Evolutionary conservation across 2,329 filamentous ascomycete genomes (phyloP), one percentile per base, ranked within the genome.

Genomic region (Reticulascus tulasneorum): DNA sequence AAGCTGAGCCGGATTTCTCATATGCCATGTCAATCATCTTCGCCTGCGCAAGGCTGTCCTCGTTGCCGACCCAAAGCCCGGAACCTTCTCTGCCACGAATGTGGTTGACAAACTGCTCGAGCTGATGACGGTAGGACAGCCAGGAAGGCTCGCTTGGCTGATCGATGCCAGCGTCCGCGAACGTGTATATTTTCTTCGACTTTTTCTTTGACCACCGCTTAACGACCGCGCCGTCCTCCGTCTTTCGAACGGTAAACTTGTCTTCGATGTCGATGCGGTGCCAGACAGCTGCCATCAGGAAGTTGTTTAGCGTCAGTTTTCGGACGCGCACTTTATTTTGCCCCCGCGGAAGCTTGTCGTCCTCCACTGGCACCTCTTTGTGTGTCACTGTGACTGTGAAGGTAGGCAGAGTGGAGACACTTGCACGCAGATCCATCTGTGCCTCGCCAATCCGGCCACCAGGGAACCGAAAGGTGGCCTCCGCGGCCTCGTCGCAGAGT

Each of bases 71-170:
- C 64, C 68, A 71, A 3, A 56, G 38, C 2, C 54, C 56, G 1
- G 53, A 56, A 5, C 58, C 56, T 34, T 60, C 40, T 2, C 60
- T 51, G 1, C 63, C 64, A 29, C 58, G 60, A 29, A 73, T 45
- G 22, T 50, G 53, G 49, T 71, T 63, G 10, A 73, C 66, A 47
- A 75, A 75, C 40, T 63, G 56, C 49, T 73, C 67, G 19, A 75
- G 55, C 55, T 67, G 60, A 46, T 70, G 55, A 7, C 65, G 57
- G 47, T 69, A 72, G 11, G 63, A 61, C 20, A 56, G 52, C 68
- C 67, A 72, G 36, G 52, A 63, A 3, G 47, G 46, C 48, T 64
- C 55, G 9, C 59, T 53, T 4, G 53, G 49, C 25, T 50, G 44
- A 16, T 51, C 44, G 7, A 51, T 31, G 6, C 57, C 58, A 6